Evolutionary conservation across 306 rosid genomes (phyloP), one percentile per base, ranked within the genome.

Genomic region (Purshia tridentata): DNA sequence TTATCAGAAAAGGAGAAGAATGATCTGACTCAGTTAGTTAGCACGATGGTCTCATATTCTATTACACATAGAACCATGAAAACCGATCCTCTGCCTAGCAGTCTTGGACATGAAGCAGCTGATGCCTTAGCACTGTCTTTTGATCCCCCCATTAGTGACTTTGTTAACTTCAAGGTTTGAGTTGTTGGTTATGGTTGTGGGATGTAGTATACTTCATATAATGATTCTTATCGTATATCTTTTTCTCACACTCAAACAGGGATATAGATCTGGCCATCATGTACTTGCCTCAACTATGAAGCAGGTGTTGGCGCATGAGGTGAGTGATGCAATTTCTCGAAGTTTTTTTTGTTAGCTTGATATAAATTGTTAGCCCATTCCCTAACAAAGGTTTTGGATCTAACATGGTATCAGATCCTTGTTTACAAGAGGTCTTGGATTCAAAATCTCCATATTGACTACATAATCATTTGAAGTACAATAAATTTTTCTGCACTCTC

Each of bases 251-350:
- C 73, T 80, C 69, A 22, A 81, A 72, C 91, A 93, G 98, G 98
- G 80, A 56, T 91, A 93, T 67, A 82, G 73, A 69, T 85, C 92
- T 69, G 79, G 84, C 55, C 96, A 88, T 78, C 72, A 73, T 50
- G 79, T 81, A 51, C 94, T 91, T 70, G 78, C 98, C 64, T 84
- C 82, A 72, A 76, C 98, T 37, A 78, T 93, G 97, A 93, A 91
- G 85, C 91, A 93, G 86, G 81, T 91, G 79, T 77, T 93, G 85
- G 73, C 82, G 61, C 96, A 89, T 19, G 97, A 93, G 96, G 98
- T 93, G 76, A 80, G 88, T 56, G 63, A 73, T 76, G 74, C 41
- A 4, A 56, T 65, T 71, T 73, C 19, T 73, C 9, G 69, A 65
- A 76, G 70, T 53, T 75, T 55, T 47, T 67, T 64, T 22, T 57